Conservation (phyloP, 1,139 yeast genomes). For the Candida dubliniensis region DNA sequence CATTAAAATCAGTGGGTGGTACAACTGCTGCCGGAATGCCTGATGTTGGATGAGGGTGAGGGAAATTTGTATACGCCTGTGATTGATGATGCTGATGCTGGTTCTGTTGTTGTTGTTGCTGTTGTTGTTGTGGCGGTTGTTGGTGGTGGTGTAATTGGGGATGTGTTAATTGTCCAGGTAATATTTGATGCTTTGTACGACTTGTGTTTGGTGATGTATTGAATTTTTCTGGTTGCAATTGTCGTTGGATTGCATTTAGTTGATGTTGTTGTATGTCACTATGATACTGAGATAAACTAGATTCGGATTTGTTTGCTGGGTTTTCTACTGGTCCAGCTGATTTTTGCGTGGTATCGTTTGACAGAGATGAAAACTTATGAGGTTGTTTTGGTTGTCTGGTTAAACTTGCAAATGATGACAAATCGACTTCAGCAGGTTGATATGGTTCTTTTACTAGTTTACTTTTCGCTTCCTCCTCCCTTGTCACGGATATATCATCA, state of each 20-base stretch:
- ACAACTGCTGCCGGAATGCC: constrained; percentile 26
- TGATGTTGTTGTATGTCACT: constrained; percentile 12
- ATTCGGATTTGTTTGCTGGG: background rate
- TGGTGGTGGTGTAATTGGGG: constrained; percentile 1
- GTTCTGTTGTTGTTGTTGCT: constrained; percentile 5
- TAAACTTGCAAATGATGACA: constrained; percentile 48
- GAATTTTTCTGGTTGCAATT: constrained; percentile 12
- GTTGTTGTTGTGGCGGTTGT: constrained; percentile 8
- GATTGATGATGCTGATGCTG: constrained; percentile 5
- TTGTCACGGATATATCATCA: constrained; percentile 10
- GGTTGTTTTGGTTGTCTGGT: constrained; percentile 42
- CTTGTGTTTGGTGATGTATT: constrained; percentile 6
- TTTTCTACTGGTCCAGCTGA: background rate
- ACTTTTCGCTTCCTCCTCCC: constrained; percentile 1
- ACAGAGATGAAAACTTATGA: constrained; percentile 9
- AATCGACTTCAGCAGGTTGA: constrained; percentile 56
- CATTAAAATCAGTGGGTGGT: constrained; percentile 27
- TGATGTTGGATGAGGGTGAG: constrained; percentile 5
- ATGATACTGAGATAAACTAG: constrained; percentile 13
- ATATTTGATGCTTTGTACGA: constrained; percentile 1
- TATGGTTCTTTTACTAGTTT: constrained; percentile 30
- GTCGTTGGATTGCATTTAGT: constrained; percentile 11
- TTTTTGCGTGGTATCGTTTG: background rate
- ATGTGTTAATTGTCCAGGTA: background rate
- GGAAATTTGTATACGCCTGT: constrained; percentile 2